These are phyloP conservation scores for Rubia peregrina DNA, from an alignment of 305 asterid species.

Conservation along the genomic window DNA sequence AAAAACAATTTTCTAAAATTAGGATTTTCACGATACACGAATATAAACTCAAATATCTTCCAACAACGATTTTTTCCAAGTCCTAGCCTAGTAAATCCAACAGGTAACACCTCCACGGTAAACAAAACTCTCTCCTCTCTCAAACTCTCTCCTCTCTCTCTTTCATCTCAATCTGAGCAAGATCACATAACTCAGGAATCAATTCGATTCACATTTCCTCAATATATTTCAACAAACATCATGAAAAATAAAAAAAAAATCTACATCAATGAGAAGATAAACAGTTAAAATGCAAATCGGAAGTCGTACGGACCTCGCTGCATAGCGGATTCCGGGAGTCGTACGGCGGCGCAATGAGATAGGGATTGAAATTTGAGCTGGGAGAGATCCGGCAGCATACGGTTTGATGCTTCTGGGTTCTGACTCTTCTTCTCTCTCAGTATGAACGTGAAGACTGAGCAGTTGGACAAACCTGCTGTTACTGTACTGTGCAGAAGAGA, in stretches of 20 bases:
- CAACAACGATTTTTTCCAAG: not conserved
- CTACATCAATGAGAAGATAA: not conserved
- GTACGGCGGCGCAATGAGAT: not conserved
- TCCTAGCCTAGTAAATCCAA: not conserved
- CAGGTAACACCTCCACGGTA: too few species aligned
- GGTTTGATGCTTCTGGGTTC: not conserved
- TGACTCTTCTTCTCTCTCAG: too few species aligned
- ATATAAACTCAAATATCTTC: not conserved
- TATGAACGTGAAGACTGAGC: not conserved
- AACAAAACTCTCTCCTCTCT: too few species aligned
- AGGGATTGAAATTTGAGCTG: conserved; percentile 2
- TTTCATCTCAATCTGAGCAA: not conserved
- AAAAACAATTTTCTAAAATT: not conserved
- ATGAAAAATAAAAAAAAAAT: not conserved
- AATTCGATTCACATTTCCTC: conserved; percentile 5
- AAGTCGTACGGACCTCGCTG: conserved; percentile 3
- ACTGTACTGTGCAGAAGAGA: conserved; percentile 1
- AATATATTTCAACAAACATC: not conserved
- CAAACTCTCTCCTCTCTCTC: too few species aligned
- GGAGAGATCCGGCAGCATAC: not conserved
- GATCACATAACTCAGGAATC: not conserved
- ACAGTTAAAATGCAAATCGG: not conserved
- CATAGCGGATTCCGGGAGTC: not conserved
- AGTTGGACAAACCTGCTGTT: conserved; percentile 1
- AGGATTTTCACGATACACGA: not conserved